phyloP scores from a whole-genome alignment of 176 grass and related monocot species.

The Dactylis glomerata region DNA sequence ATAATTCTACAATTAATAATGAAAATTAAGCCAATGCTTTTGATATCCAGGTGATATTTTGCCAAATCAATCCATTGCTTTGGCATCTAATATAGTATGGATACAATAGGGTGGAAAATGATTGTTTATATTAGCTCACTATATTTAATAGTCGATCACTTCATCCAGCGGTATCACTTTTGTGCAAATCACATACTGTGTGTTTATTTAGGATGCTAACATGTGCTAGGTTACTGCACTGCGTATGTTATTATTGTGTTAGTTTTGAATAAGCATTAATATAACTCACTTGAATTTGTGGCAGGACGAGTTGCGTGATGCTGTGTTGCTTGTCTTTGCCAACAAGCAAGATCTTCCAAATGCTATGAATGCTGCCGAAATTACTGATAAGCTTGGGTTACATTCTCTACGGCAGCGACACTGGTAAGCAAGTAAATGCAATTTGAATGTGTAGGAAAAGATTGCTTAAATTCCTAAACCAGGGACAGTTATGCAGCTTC shows the following conservation, averaged over 20 bases:
- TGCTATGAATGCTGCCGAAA: slow-evolving; percentile 39
- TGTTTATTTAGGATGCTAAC: background rate
- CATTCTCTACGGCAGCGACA: slow-evolving; percentile 32
- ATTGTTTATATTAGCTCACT: background rate
- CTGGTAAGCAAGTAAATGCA: slow-evolving; percentile 1
- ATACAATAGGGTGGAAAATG: background rate
- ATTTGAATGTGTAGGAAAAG: background rate
- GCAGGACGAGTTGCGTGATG: slow-evolving; percentile 26
- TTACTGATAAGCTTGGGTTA: slow-evolving; percentile 39
- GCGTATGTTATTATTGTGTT: background rate
- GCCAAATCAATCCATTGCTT: background rate
- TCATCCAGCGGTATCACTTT: background rate
- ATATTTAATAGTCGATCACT: background rate
- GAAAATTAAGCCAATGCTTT: background rate
- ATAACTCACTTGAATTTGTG: slow-evolving; percentile 4
- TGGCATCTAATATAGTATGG: background rate
- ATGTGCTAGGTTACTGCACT: background rate
- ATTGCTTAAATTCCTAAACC: background rate
- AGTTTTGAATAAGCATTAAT: background rate
- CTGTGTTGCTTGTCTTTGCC: slow-evolving; percentile 37
- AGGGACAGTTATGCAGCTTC: background rate
- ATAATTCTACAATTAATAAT: background rate
- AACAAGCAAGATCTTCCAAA: slow-evolving; percentile 42
- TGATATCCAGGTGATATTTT: background rate
- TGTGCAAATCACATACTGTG: background rate